phyloP scores from a whole-genome alignment of 352 stramenopile genomes.

The Globisporangium splendens region DNA sequence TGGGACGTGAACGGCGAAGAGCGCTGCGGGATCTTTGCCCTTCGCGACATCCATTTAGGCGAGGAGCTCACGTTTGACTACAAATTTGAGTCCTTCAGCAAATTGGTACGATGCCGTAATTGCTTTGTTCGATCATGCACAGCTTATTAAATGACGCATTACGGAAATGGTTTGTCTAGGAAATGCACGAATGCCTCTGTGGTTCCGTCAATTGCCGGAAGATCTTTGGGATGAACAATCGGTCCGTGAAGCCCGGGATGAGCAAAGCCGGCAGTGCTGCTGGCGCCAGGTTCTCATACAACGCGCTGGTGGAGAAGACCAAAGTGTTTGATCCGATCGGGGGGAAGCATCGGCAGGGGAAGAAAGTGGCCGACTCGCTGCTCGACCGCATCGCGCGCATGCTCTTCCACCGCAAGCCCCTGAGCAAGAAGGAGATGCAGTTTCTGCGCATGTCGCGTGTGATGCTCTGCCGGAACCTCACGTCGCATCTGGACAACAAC shows the following conservation, averaged over 20 bases:
- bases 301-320: constrained; percentile 2
- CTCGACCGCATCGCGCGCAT: constrained; percentile 52
- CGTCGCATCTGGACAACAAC: constrained; percentile 45
- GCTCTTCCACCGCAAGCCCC: constrained; percentile 36
- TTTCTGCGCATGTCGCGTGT: constrained; percentile 49
- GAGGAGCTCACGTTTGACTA: constrained; percentile 96
- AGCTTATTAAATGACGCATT: too few relatives aligned
- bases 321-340: constrained; percentile 49
- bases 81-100: constrained; percentile 83
- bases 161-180: constrained; percentile 22
- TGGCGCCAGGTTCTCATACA: not conserved
- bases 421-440: constrained; percentile 43
- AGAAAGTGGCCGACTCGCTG: constrained; percentile 50
- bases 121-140: not conserved
- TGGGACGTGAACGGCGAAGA: constrained; percentile 91
- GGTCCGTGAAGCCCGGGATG: constrained; percentile 21
- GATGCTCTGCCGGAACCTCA: constrained; percentile 60
- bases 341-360: constrained; percentile 29
- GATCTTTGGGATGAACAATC: constrained; percentile 73
- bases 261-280: constrained; percentile 10
- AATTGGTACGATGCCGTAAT: constrained; percentile 18
- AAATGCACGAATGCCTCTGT: constrained; percentile 72
- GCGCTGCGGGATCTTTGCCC: constrained; percentile 94
- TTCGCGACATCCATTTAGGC: constrained; percentile 79
- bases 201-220: constrained; percentile 59